A percentile compares a stretch with the other conserved stretches of the same genome.
Conservation (phyloP, 345 rosid genomes). For the Eucalyptus erythrocorys region DNA sequence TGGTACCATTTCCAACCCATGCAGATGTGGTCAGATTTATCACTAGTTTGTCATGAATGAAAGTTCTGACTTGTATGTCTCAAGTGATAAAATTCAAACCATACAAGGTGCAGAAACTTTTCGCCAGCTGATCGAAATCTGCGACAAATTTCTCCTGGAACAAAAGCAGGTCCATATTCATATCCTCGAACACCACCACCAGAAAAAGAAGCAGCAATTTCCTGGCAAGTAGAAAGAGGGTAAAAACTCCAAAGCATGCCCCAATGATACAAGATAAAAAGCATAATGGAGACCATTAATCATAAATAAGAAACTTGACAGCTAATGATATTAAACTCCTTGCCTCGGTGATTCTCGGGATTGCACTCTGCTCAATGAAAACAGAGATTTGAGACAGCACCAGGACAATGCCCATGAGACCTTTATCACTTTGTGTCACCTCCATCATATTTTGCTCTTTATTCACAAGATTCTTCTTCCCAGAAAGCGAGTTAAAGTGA, state of each 20-base stretch:
- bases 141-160: conserved; percentile 86
- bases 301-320: background rate
- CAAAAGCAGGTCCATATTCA: conserved; percentile 72
- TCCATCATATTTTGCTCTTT: conserved; percentile 35
- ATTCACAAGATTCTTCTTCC: conserved; percentile 43
- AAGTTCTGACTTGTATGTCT: background rate
- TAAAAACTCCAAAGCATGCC: background rate
- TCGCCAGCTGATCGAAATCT: conserved; percentile 73
- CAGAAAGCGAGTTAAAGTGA: conserved; percentile 61
- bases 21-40: background rate
- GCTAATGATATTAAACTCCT: background rate
- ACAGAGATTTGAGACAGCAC: conserved; percentile 82
- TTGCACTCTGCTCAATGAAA: conserved; percentile 78
- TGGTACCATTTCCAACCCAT: background rate
- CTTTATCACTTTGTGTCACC: conserved; percentile 48
- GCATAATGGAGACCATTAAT: background rate
- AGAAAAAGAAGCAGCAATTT: conserved; percentile 76
- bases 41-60: background rate
- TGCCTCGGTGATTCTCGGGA: conserved; percentile 88
- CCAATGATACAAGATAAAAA: background rate
- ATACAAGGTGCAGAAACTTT: conserved; percentile 80
- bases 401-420: conserved; percentile 61
- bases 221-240: conserved; percentile 37
- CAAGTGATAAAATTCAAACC: background rate
- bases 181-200: conserved; percentile 50